phyloP scores from a whole-genome alignment of 2,329 filamentous ascomycete species.

The Penicillium fuscoglaucum region DNA sequence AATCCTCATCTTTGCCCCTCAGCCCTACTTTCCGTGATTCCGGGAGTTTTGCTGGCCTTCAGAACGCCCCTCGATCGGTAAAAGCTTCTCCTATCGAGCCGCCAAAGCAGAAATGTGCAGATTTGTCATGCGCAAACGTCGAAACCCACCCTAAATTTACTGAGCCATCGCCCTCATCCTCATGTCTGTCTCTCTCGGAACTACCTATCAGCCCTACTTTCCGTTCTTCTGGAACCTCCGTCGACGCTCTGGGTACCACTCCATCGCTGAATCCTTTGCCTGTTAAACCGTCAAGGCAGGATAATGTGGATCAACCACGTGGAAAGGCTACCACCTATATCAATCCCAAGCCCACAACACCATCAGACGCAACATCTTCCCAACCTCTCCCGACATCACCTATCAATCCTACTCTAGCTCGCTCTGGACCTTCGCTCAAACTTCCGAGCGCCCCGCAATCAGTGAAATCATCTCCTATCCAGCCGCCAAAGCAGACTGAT shows the following conservation, averaged over 20 bases:
- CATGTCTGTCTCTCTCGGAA: background rate
- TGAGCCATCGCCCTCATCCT: background rate
- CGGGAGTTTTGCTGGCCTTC: background rate
- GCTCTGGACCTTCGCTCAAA: background rate
- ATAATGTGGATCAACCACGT: background rate
- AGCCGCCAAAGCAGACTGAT: background rate
- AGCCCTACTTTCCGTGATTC: conserved; percentile 1
- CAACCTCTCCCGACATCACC: conserved; percentile 35
- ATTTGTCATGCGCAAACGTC: background rate
- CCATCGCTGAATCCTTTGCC: background rate
- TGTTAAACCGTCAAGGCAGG: background rate
- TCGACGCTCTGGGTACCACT: background rate
- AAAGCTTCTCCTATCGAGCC: background rate
- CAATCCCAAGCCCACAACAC: background rate
- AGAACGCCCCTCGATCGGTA: background rate
- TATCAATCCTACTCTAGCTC: conserved; percentile 32
- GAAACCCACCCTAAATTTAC: background rate
- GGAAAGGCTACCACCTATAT: background rate
- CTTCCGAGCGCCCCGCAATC: background rate
- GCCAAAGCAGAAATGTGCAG: background rate
- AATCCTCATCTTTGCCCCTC: background rate
- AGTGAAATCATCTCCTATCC: background rate
- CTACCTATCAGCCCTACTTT: conserved; percentile 5
- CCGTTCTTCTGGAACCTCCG: background rate
- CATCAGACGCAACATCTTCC: conserved; percentile 21